Percentiles rank a stretch among this genome's conserved stretches.
These are phyloP conservation scores for Citrus reticulata DNA, from an alignment of 345 rosid species.

Conservation along the genomic window DNA sequence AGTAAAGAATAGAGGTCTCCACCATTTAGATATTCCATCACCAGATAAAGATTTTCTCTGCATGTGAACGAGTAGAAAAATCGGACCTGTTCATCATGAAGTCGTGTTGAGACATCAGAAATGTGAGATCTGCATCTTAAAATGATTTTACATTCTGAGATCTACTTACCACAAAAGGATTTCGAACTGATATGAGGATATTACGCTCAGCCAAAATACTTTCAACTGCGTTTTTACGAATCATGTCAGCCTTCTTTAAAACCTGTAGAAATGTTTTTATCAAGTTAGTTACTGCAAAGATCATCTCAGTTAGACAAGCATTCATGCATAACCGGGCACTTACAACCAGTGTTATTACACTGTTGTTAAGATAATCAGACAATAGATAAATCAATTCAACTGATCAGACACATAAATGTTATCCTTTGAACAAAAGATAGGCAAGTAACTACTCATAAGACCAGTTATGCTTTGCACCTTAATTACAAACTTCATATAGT, in stretches of 20 bases:
- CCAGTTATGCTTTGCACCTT: neutral
- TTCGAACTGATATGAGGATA: slow-evolving; percentile 88
- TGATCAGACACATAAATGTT: neutral
- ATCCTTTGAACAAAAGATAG: neutral
- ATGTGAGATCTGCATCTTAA: slow-evolving; percentile 14
- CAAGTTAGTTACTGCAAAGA: neutral
- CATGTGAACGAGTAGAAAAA: slow-evolving; percentile 98
- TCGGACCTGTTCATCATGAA: slow-evolving; percentile 71
- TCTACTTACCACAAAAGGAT: slow-evolving; percentile 92
- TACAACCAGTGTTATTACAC: neutral
- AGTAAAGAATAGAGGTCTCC: slow-evolving; percentile 94
- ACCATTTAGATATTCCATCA: slow-evolving; percentile 97
- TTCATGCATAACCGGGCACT: neutral
- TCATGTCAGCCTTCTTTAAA: slow-evolving; percentile 93
- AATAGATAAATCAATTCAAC: neutral
- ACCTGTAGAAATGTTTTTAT: slow-evolving; percentile 47
- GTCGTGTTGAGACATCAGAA: slow-evolving; percentile 21
- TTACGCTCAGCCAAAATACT: slow-evolving; percentile 93
- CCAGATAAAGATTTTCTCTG: slow-evolving; percentile 94
- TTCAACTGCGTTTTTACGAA: slow-evolving; percentile 96
- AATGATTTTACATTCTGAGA: neutral
- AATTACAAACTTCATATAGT: neutral
- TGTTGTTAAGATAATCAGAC: neutral
- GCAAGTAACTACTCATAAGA: neutral
- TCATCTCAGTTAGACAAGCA: neutral